These are phyloP conservation scores for Psilocybe mexicana DNA, from an alignment of 1,284 basidiomycete genomes.

Conservation along the genomic window DNA sequence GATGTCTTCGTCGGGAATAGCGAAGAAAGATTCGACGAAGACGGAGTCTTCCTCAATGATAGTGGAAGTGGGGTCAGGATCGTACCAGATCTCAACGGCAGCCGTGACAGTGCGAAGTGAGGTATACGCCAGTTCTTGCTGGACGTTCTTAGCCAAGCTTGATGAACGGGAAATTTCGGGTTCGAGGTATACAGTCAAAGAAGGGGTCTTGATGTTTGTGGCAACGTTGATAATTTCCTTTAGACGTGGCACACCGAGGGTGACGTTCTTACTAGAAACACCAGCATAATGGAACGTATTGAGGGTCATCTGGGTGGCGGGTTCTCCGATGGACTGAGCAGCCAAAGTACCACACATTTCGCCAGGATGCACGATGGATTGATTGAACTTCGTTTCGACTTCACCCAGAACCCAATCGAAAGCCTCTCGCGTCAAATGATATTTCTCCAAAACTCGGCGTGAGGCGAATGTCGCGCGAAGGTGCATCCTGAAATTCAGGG, in stretches of 20 bases:
- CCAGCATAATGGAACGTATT: conserved; percentile 99
- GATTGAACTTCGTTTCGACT: conserved; percentile 93
- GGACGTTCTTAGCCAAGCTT: conserved; percentile 79
- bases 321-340: conserved; percentile 99
- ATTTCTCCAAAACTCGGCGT: conserved; percentile 82
- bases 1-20: conserved; percentile 97
- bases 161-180: conserved; percentile 65
- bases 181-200: conserved; percentile 87
- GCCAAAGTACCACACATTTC: conserved; percentile 99
- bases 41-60: conserved; percentile 96
- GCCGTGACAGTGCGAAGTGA: conserved; percentile 94
- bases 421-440: conserved; percentile 86
- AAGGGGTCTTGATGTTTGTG: conserved; percentile 97
- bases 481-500: conserved; percentile 91
- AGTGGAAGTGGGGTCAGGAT: conserved; percentile 90
- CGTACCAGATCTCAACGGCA: conserved; percentile 98
- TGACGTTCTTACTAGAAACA: conserved; percentile 97
- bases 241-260: conserved; percentile 94
- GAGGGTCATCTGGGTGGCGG: conserved; percentile 98
- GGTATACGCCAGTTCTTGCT: conserved; percentile 93
- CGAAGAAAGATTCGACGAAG: conserved; percentile 99
- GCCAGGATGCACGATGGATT: conserved; percentile 88
- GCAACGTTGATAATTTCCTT: conserved; percentile 99
- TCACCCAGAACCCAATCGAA: conserved; percentile 99
- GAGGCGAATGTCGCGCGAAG: conserved; percentile 86